Base-by-base conservation (phyloP, 768 basidiomycete genomes). In the Podaxis mareebaensis region DNA sequence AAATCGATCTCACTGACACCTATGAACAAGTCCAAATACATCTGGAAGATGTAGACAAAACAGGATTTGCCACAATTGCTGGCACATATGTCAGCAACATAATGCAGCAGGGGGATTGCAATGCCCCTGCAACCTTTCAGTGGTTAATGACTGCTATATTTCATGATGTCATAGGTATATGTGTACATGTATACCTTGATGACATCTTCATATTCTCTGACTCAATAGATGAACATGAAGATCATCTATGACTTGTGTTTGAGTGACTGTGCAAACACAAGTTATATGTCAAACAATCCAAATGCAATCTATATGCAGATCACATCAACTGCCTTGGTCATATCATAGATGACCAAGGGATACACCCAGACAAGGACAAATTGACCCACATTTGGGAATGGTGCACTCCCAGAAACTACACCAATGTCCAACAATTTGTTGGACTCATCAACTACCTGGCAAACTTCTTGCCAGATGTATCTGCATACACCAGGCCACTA, bases 61-160 rank as follows among this genome's bases (percentile, higher is more conserved):
- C 67, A 0, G 72, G 67, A 30, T 69, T 66, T 39, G 54, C 76
- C 1, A 78, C 79, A 2, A 61, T 68, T 3, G n/a, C n/a, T n/a
- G n/a, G n/a, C n/a, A n/a, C n/a, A n/a, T n/a, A n/a, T n/a, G n/a
- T n/a, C n/a, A n/a, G n/a, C n/a, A n/a, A n/a, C n/a, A 76, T 78
- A 1, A 76, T 80, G 74, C 83, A 79, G 61, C 76, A 78, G 48
- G 80, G 79, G 0, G 76, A 84, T 55, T 79, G 78, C 53, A 83
- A 84, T 64, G 76, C 77, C 0, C 80, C 78, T 0, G 70, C 78
- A 0, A 85, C 81, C 0, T 85, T 81, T 58, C 83, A 85, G 58
- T 46, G 73, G 0, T 64, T 84, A 0, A 81, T 83, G 76, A 81
- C 72, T 0, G 30, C 62, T 2, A 72, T 82, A 20, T 81, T 84